Base-by-base conservation (phyloP, 768 basidiomycete genomes). In the Mycena chlorophos region DNA sequence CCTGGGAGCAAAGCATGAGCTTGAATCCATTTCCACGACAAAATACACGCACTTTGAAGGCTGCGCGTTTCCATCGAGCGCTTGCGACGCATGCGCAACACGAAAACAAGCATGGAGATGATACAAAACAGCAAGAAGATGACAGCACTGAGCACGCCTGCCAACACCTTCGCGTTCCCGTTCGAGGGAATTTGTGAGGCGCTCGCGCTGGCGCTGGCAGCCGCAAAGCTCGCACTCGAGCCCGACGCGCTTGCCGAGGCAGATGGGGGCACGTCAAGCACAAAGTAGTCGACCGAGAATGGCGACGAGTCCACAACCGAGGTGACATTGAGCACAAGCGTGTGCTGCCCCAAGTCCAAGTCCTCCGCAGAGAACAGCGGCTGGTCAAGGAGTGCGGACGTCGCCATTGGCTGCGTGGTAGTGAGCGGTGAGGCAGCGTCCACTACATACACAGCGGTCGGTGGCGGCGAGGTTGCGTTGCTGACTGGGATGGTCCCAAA, bases 401-500 rank as follows among this genome's bases (percentile, higher is more conserved):
- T 52, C 12, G 76, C 77, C 31, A 64, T 61, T 3, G 79, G 76
- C 31, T 76, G 64, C 2, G 71, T 70, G 5, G 75, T 74, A 5
- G 62, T 54, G 26, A 74, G 64, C 1, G 78, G 70, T 3, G 57
- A 50, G 5, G 59, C 45, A 19, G 67, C 58, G 56, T 80, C 78
- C 30, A 80, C 56, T 3, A 64, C 64, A 55, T 78, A 82, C 0
- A 70, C 63, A 4, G 75, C 76, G 4, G 71, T 71, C 0, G 78
- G 78, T 10, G 78, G 75, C 28, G 43, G 57, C 19, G 58, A 19
- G 1, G 70, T 69, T 2, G 42, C 49, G 54, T 75, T 77, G 61
- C 76, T 78, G 17, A 63, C 57, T 4, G 76, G 75, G 13, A 81
- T 71, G 5, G 75, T 76, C 0, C 80, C 80, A 49, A 77, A 74